Conservation (phyloP, 2,329 filamentous ascomycete species). For the Colletotrichum viniferum region DNA sequence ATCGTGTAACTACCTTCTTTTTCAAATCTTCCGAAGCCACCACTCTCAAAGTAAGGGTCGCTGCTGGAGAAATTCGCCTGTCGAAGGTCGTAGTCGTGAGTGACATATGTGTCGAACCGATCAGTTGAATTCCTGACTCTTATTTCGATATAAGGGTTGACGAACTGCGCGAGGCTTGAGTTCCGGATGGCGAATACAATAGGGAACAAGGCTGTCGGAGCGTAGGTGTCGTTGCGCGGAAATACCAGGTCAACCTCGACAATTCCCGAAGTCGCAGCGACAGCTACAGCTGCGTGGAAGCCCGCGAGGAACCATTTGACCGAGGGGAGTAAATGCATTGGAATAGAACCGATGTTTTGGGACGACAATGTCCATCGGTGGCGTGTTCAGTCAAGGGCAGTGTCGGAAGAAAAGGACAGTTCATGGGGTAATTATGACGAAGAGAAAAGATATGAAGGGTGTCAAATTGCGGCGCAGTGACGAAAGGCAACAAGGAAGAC, state of each 20-base stretch:
- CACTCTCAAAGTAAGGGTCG: neutral
- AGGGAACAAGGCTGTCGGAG: neutral
- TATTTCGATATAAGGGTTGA: neutral
- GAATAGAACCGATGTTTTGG: neutral
- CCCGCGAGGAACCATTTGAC: neutral
- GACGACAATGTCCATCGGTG: neutral
- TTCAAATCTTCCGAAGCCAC: neutral
- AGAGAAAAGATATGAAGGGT: neutral
- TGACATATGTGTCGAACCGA: neutral
- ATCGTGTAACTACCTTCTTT: neutral
- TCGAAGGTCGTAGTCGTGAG: neutral
- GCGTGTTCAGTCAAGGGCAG: neutral
- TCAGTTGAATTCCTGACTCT: neutral
- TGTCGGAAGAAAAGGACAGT: neutral
- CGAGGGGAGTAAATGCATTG: neutral
- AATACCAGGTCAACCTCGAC: neutral
- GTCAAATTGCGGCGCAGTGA: neutral
- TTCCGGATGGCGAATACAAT: neutral
- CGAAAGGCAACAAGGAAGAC: neutral
- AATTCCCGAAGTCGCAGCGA: neutral
- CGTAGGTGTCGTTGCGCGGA: neutral
- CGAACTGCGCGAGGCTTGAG: neutral
- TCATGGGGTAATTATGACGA: neutral
- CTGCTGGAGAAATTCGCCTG: neutral
- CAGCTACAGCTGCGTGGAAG: neutral